Conservation (phyloP, 192 early-diverging fungal genomes). For the Coemansia sp. region DNA sequence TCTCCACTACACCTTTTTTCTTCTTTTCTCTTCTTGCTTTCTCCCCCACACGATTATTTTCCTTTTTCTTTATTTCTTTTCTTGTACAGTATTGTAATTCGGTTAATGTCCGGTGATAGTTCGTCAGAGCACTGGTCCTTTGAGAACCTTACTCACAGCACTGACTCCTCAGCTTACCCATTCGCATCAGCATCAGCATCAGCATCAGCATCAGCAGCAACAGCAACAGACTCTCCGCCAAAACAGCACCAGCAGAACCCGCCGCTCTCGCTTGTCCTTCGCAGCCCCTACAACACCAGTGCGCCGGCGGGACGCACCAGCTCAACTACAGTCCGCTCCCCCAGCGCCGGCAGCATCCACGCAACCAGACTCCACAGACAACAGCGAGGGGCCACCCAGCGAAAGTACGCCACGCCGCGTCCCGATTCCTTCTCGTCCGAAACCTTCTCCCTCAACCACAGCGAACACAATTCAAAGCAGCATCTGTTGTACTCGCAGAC, state of each 20-base stretch:
- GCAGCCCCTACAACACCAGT: constrained; percentile 3
- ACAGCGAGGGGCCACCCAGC: not conserved
- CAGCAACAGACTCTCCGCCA: not conserved
- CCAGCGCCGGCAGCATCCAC: constrained; percentile 33
- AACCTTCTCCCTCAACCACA: constrained; percentile 27
- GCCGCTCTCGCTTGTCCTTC: constrained; percentile 47
- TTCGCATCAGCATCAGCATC: constrained; percentile 8
- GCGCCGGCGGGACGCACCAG: constrained; percentile 3
- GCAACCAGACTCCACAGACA: constrained; percentile 18
- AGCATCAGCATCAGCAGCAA: not conserved
- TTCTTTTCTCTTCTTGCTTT: not conserved
- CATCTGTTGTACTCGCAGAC: constrained; percentile 21
- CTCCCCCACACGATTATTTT: constrained; percentile 6
- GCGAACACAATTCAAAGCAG: constrained; percentile 24
- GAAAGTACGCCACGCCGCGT: not conserved
- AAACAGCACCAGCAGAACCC: constrained; percentile 19
- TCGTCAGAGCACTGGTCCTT: constrained; percentile 60
- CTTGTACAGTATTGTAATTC: constrained; percentile 14
- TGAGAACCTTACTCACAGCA: constrained; percentile 52
- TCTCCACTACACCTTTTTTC: constrained; percentile 5
- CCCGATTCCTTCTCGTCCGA: constrained; percentile 37
- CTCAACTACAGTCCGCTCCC: constrained; percentile 21
- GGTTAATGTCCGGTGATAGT: constrained; percentile 59
- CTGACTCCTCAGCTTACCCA: constrained; percentile 39
- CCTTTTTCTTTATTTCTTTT: constrained; percentile 9